These are phyloP conservation scores for Trametopsis cervina DNA, from an alignment of 768 basidiomycete species.

Conservation along the genomic window DNA sequence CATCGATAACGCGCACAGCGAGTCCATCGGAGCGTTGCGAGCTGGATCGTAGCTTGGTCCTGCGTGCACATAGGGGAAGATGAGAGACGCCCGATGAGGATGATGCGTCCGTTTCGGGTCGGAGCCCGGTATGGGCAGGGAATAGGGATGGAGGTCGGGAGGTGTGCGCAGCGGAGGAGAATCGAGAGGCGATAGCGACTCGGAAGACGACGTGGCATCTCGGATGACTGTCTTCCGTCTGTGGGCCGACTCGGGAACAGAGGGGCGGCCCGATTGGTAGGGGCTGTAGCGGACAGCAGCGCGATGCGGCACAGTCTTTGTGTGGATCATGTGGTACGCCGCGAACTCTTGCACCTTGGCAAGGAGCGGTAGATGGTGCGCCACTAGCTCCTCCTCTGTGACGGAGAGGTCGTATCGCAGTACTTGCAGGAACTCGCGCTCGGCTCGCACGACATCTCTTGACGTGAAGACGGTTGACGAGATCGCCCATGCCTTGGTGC, in stretches of 20 bases:
- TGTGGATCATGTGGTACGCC: constrained; percentile 16
- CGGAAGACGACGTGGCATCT: constrained; percentile 6
- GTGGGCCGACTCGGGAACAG: neutral
- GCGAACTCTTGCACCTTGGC: constrained; percentile 20
- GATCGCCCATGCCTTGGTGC: constrained; percentile 44
- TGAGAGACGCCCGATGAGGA: neutral
- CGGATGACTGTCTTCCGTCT: neutral
- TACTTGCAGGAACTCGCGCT: constrained; percentile 23
- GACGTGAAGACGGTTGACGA: constrained; percentile 18
- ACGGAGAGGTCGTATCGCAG: constrained; percentile 22
- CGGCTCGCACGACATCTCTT: constrained; percentile 22
- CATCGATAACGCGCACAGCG: neutral
- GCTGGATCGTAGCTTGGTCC: neutral
- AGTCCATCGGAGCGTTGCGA: neutral
- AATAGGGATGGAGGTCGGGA: neutral
- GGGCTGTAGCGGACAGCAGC: neutral
- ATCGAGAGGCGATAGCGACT: constrained; percentile 6
- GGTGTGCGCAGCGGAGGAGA: constrained; percentile 9
- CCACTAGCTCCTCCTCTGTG: constrained; percentile 16
- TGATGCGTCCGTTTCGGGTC: constrained; percentile 1
- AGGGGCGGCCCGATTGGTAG: neutral
- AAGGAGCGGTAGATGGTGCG: constrained; percentile 11
- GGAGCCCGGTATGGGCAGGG: neutral
- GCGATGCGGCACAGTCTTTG: neutral
- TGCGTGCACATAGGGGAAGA: constrained; percentile 1